These are phyloP conservation scores for Hyphodiscus sp. DNA, from an alignment of 2,329 filamentous ascomycete genomes.

Conservation along the genomic window DNA sequence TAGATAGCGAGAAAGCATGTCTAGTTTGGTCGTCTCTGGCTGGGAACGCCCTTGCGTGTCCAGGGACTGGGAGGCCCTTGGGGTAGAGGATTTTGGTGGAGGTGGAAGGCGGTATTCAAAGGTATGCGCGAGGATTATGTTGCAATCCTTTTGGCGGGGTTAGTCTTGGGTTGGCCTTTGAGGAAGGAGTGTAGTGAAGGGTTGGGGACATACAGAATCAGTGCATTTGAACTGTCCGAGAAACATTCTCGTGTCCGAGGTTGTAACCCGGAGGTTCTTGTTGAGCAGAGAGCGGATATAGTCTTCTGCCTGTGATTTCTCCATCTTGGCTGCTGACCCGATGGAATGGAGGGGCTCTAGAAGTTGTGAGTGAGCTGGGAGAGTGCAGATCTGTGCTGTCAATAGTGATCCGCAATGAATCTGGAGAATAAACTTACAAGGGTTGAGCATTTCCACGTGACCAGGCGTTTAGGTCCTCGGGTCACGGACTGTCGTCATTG, in stretches of 20 bases:
- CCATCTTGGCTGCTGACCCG: conserved; percentile 10
- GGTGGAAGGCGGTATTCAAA: conserved; percentile 84
- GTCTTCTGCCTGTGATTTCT: conserved; percentile 43
- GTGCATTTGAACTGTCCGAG: conserved; percentile 91
- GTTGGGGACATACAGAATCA: conserved; percentile 60
- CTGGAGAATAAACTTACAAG: too few relatives aligned
- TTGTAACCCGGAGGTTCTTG: conserved; percentile 71
- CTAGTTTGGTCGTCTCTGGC: conserved; percentile 18
- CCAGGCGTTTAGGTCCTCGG: conserved; percentile 2
- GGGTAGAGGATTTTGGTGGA: conserved; percentile 31
- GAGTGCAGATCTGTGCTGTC: background rate
- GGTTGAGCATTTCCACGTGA: conserved; percentile 14
- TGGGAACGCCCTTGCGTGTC: too few relatives aligned
- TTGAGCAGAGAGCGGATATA: conserved; percentile 65
- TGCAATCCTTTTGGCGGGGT: conserved; percentile 57
- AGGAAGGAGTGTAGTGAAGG: background rate
- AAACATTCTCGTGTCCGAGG: conserved; percentile 81
- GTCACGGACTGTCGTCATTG: too few relatives aligned
- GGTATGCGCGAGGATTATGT: conserved; percentile 78
- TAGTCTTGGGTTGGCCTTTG: background rate
- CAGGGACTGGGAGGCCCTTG: too few relatives aligned
- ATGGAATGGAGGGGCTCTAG: background rate
- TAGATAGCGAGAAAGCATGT: conserved; percentile 80
- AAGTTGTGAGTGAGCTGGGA: background rate
- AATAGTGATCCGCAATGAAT: too few relatives aligned